Percentiles rank a stretch among this genome's conserved stretches.
Evolutionary conservation across 495 filamentous ascomycete genomes (phyloP).

Genomic region (Xylaria castorea): DNA sequence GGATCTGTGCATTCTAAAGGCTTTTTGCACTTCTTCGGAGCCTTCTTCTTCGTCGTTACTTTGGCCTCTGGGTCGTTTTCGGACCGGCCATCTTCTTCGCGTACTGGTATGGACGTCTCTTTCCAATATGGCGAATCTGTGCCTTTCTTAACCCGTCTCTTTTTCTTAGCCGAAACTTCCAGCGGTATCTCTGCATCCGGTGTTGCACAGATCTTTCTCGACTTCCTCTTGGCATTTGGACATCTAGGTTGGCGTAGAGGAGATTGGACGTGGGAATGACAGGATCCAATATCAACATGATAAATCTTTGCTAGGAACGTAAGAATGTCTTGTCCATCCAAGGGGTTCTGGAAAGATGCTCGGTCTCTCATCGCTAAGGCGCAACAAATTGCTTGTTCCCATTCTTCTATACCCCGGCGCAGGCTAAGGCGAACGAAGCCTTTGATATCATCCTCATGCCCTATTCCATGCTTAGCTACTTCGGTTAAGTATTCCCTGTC

Average conservation of each 20-base stretch:
- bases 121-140: constrained; percentile 20
- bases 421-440: constrained; percentile 36
- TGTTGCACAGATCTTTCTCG: constrained; percentile 19
- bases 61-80: neutral
- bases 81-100: neutral
- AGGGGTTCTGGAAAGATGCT: constrained; percentile 26
- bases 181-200: neutral
- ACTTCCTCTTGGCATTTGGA: neutral
- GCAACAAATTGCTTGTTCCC: constrained; percentile 41
- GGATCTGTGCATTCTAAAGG: neutral
- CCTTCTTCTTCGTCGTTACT: neutral
- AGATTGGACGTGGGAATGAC: neutral
- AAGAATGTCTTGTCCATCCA: constrained; percentile 36
- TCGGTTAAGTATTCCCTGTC: constrained; percentile 34
- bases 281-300: neutral
- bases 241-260: neutral
- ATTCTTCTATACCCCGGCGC: constrained; percentile 43
- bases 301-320: constrained; percentile 31
- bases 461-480: constrained; percentile 32
- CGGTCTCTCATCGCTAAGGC: constrained; percentile 38
- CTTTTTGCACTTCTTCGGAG: neutral
- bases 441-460: constrained; percentile 36
- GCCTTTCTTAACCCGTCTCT: neutral
- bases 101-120: neutral
- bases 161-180: neutral